phyloP scores from a whole-genome alignment of 2,329 filamentous ascomycete genomes.

The Xylariaceae sp. region DNA sequence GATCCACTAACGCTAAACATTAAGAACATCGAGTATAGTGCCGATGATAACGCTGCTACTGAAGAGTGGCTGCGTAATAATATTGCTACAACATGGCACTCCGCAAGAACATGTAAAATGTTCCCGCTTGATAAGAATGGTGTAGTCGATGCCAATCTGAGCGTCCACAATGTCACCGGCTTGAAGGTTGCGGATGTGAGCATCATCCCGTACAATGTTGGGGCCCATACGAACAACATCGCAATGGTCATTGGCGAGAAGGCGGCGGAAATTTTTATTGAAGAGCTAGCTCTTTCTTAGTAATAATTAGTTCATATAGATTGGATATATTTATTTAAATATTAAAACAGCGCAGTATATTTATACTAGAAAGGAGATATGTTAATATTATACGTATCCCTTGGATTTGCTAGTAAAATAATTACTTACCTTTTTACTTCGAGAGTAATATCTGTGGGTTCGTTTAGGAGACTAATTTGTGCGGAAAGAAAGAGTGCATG shows the following conservation, averaged over 20 bases:
- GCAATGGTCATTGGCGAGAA: slow-evolving; percentile 17
- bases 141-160: slow-evolving; percentile 5
- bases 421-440: no score
- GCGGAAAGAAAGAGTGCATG: no score
- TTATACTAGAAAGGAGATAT: no score
- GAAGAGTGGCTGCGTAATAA: slow-evolving; percentile 13
- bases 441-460: no score
- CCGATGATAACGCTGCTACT: slow-evolving; percentile 12
- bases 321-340: no score
- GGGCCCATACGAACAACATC: slow-evolving; percentile 7
- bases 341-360: no score
- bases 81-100: slow-evolving; percentile 5
- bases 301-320: no score
- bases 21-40: slow-evolving; percentile 10
- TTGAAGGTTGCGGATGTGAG: slow-evolving; percentile 19
- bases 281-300: neutral
- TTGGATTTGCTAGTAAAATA: no score
- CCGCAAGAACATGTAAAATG: slow-evolving; percentile 8
- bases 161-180: neutral
- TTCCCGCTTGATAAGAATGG: neutral
- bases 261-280: slow-evolving; percentile 15
- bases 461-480: no score
- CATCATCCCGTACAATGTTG: slow-evolving; percentile 6
- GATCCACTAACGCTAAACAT: neutral
- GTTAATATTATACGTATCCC: no score